Conservation (phyloP, 2,329 filamentous ascomycete genomes). For the Phoma sp. region DNA sequence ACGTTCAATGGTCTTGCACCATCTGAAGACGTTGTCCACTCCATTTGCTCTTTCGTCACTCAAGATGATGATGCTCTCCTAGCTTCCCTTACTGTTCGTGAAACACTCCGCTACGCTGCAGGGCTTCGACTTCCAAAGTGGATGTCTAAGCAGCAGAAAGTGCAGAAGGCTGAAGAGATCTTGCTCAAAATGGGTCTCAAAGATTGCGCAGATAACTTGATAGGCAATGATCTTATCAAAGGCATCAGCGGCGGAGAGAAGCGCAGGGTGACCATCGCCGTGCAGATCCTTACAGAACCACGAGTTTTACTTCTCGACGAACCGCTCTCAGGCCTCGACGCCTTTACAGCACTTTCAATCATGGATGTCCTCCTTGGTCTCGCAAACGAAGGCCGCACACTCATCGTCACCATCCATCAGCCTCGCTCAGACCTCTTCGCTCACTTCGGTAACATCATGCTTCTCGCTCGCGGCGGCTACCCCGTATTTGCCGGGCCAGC, state of each 20-base stretch:
- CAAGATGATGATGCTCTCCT: constrained; percentile 80
- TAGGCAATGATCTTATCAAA: constrained; percentile 76
- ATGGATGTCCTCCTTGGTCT: constrained; percentile 72
- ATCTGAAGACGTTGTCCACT: constrained; percentile 72
- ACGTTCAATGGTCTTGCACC: constrained; percentile 74
- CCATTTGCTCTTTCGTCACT: constrained; percentile 78
- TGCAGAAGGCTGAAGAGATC: constrained; percentile 72
- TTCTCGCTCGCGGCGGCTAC: constrained; percentile 73
- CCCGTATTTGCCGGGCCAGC: constrained; percentile 73
- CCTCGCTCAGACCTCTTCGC: constrained; percentile 75
- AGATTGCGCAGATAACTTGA: constrained; percentile 77
- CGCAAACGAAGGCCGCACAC: constrained; percentile 74
- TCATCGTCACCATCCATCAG: constrained; percentile 81
- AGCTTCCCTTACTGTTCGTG: constrained; percentile 76
- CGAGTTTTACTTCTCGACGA: constrained; percentile 77
- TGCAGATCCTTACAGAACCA: constrained; percentile 79
- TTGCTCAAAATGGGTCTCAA: constrained; percentile 78
- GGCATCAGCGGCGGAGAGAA: constrained; percentile 84
- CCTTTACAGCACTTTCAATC: constrained; percentile 79
- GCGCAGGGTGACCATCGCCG: constrained; percentile 76
- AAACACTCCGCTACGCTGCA: constrained; percentile 73
- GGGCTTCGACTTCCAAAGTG: constrained; percentile 73
- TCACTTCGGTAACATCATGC: constrained; percentile 74
- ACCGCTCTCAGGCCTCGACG: constrained; percentile 77
- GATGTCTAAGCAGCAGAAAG: constrained; percentile 74